These are phyloP conservation scores for Crotalaria pallida DNA, from an alignment of 306 rosid genomes.

Conservation along the genomic window DNA sequence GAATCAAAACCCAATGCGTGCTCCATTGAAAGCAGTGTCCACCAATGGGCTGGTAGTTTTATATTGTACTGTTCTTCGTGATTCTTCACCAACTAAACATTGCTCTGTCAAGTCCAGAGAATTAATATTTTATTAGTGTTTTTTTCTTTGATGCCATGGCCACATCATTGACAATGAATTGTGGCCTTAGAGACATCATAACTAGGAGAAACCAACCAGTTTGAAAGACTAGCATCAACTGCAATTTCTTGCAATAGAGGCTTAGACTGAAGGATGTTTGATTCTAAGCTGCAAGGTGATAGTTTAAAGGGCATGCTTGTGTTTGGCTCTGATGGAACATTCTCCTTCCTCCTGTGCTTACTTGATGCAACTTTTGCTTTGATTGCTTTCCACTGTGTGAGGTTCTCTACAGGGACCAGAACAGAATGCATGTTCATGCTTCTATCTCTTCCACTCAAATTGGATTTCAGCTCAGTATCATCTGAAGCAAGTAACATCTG, in stretches of 20 bases:
- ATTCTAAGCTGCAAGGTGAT: conserved; percentile 25
- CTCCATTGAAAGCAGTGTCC: conserved; percentile 12
- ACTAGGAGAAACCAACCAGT: conserved; percentile 57
- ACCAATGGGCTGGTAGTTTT: background rate
- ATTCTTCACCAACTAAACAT: conserved; percentile 1
- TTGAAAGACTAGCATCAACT: conserved; percentile 78
- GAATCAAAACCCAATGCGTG: conserved; percentile 19
- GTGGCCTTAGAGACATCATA: conserved; percentile 21
- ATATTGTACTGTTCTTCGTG: background rate
- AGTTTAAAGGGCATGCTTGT: conserved; percentile 19
- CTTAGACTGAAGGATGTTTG: conserved; percentile 38
- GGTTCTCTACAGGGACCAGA: conserved; percentile 70
- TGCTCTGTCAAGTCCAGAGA: background rate
- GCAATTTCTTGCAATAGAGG: conserved; percentile 52
- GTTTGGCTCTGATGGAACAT: conserved; percentile 29
- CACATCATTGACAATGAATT: conserved; percentile 40
- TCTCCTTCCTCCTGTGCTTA: conserved; percentile 60
- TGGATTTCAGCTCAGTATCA: conserved; percentile 48
- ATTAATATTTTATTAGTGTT: conserved; percentile 1
- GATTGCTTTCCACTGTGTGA: conserved; percentile 82
- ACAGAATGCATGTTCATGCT: conserved; percentile 48
- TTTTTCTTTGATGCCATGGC: background rate
- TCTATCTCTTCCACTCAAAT: conserved; percentile 20
- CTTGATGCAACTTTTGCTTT: conserved; percentile 57
- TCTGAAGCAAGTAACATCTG: background rate